A percentile compares a stretch with the other conserved stretches of the same genome.
These are phyloP conservation scores for Fusarium praegraminearum DNA, from an alignment of 2,329 filamentous ascomycete species.

Conservation along the genomic window DNA sequence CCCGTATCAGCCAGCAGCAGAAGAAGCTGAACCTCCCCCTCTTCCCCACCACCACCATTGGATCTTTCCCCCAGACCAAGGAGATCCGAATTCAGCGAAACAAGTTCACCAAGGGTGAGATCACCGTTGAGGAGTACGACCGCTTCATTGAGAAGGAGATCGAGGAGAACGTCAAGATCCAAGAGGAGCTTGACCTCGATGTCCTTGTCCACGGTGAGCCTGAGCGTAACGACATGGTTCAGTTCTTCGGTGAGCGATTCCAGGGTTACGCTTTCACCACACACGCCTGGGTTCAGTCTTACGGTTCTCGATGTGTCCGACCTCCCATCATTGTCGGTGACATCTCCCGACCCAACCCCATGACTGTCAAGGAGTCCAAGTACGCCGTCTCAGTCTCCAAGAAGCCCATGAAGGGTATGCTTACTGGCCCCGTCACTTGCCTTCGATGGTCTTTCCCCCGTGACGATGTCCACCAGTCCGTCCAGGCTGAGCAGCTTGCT, in stretches of 20 bases:
- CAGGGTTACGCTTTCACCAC: slow-evolving; percentile 99
- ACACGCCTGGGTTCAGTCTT: slow-evolving; percentile 98
- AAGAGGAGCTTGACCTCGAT: slow-evolving; percentile 97
- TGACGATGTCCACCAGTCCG: slow-evolving; percentile 98
- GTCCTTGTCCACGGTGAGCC: slow-evolving; percentile 99
- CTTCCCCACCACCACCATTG: slow-evolving; percentile 99
- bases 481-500: slow-evolving; percentile 98
- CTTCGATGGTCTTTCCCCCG: slow-evolving; percentile 99
- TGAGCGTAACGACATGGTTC: slow-evolving; percentile 99
- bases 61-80: slow-evolving; percentile 99
- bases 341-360: slow-evolving; percentile 94
- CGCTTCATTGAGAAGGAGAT: slow-evolving; percentile 99
- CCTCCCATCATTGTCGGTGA: slow-evolving; percentile 99
- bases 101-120: slow-evolving; percentile 99
- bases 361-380: slow-evolving; percentile 99
- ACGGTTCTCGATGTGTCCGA: slow-evolving; percentile 97
- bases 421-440: slow-evolving; percentile 98
- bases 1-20: slow-evolving; percentile 88
- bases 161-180: slow-evolving; percentile 91
- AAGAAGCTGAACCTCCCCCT: slow-evolving; percentile 91
- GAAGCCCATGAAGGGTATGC: slow-evolving; percentile 99
- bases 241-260: slow-evolving; percentile 99
- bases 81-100: slow-evolving; percentile 97
- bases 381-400: slow-evolving; percentile 95
- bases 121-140: slow-evolving; percentile 92